These are phyloP conservation scores for Aureobasidium subglaciale DNA, from an alignment of 2,329 filamentous ascomycete species.

Conservation along the genomic window DNA sequence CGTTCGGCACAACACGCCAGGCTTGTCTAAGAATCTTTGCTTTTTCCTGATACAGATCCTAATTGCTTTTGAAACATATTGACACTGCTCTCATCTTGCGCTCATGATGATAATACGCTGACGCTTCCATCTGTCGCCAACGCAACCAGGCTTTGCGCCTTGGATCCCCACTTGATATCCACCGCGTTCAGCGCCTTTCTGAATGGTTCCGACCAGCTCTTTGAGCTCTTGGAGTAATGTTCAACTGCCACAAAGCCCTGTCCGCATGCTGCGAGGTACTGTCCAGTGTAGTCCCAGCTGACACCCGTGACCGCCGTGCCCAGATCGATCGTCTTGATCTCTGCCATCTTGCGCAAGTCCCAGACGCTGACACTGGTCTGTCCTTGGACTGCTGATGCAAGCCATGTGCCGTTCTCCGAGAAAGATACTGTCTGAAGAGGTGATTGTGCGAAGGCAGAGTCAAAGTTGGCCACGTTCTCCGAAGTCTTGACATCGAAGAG, in stretches of 20 bases:
- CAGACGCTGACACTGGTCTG: constrained; percentile 78
- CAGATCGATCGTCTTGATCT: constrained; percentile 78
- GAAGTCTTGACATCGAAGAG: constrained; percentile 82
- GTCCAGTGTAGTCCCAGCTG: constrained; percentile 89
- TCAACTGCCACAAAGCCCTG: constrained; percentile 76
- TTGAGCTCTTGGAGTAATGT: constrained; percentile 79
- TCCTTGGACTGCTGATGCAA: constrained; percentile 72
- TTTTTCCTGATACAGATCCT: not conserved
- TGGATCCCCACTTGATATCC: constrained; percentile 68
- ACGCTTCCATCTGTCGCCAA: constrained; percentile 70
- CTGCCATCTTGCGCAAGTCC: constrained; percentile 79
- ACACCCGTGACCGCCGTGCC: constrained; percentile 71
- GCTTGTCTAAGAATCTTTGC: not conserved
- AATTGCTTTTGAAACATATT: not conserved
- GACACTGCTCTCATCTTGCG: not conserved
- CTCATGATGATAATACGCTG: constrained; percentile 54
- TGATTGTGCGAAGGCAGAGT: constrained; percentile 39
- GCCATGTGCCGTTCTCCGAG: constrained; percentile 95
- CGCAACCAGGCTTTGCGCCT: constrained; percentile 66
- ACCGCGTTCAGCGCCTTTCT: constrained; percentile 66
- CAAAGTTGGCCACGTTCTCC: constrained; percentile 67
- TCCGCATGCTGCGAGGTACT: constrained; percentile 80
- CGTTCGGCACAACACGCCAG: no score
- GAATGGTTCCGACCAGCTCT: constrained; percentile 83
- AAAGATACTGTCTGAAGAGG: constrained; percentile 73